Evolutionary conservation across 768 basidiomycete genomes (phyloP).

Genomic region (Rhizopogon vinicolor): DNA sequence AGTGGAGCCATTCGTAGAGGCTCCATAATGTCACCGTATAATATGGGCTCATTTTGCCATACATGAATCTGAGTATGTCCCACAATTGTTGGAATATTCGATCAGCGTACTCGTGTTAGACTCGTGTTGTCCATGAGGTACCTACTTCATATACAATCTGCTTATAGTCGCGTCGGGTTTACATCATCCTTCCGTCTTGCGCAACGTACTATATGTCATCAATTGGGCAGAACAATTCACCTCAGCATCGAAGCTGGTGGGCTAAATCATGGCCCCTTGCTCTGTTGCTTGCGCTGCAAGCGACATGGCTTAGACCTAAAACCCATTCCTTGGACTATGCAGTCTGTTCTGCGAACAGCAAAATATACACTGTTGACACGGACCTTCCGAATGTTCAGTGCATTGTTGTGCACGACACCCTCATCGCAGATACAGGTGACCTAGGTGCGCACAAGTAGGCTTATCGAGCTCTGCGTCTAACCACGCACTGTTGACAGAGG

Average conservation of each 20-base stretch:
- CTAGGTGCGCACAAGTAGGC: conserved; percentile 34
- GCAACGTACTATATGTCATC: neutral
- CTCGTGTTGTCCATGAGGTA: too few relatives aligned
- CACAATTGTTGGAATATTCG: too few relatives aligned
- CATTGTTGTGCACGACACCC: conserved; percentile 46
- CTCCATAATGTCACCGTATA: neutral
- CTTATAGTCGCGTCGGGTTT: too few relatives aligned
- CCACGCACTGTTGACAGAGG: conserved; percentile 13
- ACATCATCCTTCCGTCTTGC: too few relatives aligned
- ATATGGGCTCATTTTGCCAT: too few relatives aligned
- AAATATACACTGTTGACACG: conserved; percentile 70
- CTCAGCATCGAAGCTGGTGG: neutral
- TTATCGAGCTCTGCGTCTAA: neutral
- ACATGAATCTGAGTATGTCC: too few relatives aligned
- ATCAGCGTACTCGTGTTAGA: too few relatives aligned
- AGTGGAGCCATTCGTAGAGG: too few relatives aligned
- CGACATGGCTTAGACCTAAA: neutral
- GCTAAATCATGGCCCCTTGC: neutral
- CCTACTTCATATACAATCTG: too few relatives aligned
- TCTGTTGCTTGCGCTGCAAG: neutral
- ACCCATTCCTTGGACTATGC: conserved; percentile 35
- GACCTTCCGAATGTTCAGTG: conserved; percentile 51
- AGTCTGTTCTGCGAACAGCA: conserved; percentile 47
- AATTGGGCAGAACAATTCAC: neutral
- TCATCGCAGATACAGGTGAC: conserved; percentile 44